Evolutionary conservation across 2,329 filamentous ascomycete species (phyloP).

Genomic region (Botrytis aclada): DNA sequence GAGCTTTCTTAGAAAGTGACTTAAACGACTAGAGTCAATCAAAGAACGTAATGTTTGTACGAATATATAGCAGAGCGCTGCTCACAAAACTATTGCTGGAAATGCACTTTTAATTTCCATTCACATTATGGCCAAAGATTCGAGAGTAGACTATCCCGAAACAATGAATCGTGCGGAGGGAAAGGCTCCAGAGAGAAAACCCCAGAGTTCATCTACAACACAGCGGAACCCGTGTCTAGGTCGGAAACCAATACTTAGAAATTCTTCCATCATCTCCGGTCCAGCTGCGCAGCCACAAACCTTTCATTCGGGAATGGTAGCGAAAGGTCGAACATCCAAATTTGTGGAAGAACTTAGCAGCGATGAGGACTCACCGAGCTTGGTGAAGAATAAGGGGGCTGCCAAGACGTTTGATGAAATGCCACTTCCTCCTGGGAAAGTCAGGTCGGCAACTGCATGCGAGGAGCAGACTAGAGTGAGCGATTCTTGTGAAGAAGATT

Average conservation of each 20-base stretch:
- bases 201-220: background rate
- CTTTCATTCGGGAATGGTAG: background rate
- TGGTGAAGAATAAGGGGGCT: background rate
- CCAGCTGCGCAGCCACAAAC: background rate
- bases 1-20: background rate
- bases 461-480: background rate
- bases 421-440: background rate
- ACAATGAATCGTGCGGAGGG: accelerated
- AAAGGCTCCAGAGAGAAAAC: background rate
- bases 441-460: background rate
- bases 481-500: no score
- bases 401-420: background rate
- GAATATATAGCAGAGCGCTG: background rate
- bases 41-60: no score
- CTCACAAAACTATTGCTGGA: background rate
- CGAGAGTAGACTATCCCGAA: background rate
- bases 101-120: background rate
- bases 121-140: background rate
- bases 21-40: background rate
- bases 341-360: background rate
- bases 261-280: background rate
- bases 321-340: background rate
- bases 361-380: background rate
- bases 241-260: background rate
- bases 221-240: background rate